A percentile compares a stretch with the other conserved stretches of the same genome.
These are phyloP conservation scores for Linum usitatissimum DNA, from an alignment of 345 rosid genomes.

Conservation along the genomic window DNA sequence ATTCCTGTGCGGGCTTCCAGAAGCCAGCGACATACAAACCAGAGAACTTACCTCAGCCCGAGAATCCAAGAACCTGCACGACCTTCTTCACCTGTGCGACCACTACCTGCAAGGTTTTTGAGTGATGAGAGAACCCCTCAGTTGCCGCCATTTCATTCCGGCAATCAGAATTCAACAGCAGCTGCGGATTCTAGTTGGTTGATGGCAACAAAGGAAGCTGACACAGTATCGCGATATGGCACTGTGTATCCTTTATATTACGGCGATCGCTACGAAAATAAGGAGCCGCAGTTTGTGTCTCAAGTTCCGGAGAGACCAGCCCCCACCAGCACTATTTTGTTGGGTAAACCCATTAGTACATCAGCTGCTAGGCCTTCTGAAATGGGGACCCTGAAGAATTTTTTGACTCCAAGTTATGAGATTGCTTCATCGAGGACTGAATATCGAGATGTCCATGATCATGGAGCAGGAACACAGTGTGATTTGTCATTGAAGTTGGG, in stretches of 20 bases:
- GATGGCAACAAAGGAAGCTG: constrained; percentile 28
- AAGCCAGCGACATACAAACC: constrained; percentile 83
- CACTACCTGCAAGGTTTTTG: constrained; percentile 18
- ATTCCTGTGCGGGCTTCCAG: constrained; percentile 87
- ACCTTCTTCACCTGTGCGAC: constrained; percentile 11
- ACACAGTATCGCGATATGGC: constrained; percentile 30
- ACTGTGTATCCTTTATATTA: constrained; percentile 63
- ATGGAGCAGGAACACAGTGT: constrained; percentile 32
- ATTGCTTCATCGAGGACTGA: constrained; percentile 16
- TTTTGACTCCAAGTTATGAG: constrained; percentile 25
- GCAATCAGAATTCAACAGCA: constrained; percentile 23
- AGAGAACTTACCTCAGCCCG: constrained; percentile 70
- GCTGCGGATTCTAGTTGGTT: constrained; percentile 13
- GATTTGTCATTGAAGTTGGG: constrained; percentile 86
- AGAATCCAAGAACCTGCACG: constrained; percentile 41
- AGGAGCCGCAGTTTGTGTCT: constrained; percentile 26
- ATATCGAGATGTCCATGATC: constrained; percentile 25
- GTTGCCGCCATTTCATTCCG: constrained; percentile 19
- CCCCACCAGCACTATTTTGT: constrained; percentile 28
- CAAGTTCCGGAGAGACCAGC: constrained; percentile 26
- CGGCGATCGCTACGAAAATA: constrained; percentile 35
- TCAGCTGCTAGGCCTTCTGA: constrained; percentile 29
- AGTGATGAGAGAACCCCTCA: constrained; percentile 32
- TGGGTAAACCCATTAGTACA: constrained; percentile 55
- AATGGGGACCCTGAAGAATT: constrained; percentile 20